Evolutionary conservation across 306 rosid species (phyloP), one percentile per base, ranked within the genome.

Genomic region (Dryas drummondii): DNA sequence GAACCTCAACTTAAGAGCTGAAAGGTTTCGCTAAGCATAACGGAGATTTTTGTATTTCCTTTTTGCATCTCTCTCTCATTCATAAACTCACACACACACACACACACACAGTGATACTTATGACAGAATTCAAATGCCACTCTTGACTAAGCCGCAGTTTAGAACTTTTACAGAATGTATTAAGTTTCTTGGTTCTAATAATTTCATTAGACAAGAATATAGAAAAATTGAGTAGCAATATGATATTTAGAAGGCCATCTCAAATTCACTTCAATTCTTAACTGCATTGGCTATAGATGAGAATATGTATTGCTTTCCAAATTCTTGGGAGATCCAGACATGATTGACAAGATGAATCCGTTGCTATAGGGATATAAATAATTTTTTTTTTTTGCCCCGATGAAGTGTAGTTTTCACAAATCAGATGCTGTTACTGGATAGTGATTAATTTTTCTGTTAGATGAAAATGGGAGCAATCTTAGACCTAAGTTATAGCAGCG

Each of bases 1-100:
- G 79, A 73, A 84, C 54, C 77, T 69, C 73, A 48, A 77, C 70
- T 64, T 76, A 72, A 86, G 79, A 74, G 47, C 78, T 40, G 27
- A 40, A 81, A 72, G 49, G 52, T 69, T 71, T 76, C 7, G 17
- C 74, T 1, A 58, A 12, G 71, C 49, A 37, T 22, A 45, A 10
- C 16, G 19, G 49, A 66, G 50, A n/a, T 58, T 53, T 42, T 80
- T 52, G 0, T 41, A 5, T 55, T 51, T 66, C 63, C 22, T 26
- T 15, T 16, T 70, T 27, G 15, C 68, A 8, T 12, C 17, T 50
- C 11, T 51, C 37, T 14, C 54, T 27, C 44, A 44, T 4, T 27
- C 26, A 7, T 15, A 19, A 41, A 37, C 47, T 32, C 37, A 32
- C 37, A 32, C 42, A 69, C 52, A 53, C 37, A n/a, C 17, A 70